phyloP scores from a whole-genome alignment of 495 filamentous ascomycete species.

The Clohesyomyces aquaticus region DNA sequence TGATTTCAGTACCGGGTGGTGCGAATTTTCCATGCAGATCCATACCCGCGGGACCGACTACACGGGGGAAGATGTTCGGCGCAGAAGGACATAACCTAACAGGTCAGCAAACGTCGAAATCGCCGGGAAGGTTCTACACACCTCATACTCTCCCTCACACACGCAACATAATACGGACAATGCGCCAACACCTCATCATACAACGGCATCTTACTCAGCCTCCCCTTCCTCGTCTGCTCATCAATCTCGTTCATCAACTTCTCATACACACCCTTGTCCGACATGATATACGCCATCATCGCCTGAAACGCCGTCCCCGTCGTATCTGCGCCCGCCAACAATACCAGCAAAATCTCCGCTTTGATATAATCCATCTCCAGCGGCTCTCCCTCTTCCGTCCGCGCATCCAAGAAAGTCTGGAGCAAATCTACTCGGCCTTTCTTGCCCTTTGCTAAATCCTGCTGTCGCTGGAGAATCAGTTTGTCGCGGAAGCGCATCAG shows the following conservation, averaged over 20 bases:
- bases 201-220: constrained; percentile 46
- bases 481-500: constrained; percentile 57
- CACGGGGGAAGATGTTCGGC: constrained; percentile 53
- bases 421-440: constrained; percentile 47
- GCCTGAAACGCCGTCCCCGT: constrained; percentile 61
- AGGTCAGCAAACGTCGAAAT: neutral
- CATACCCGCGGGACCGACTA: constrained; percentile 56
- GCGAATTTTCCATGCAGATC: constrained; percentile 57
- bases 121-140: neutral
- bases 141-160: constrained; percentile 57
- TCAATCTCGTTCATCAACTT: constrained; percentile 64
- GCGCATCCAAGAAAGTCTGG: constrained; percentile 54
- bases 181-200: constrained; percentile 48
- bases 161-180: constrained; percentile 57
- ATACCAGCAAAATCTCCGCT: constrained; percentile 58
- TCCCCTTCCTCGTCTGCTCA: constrained; percentile 42
- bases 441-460: constrained; percentile 40
- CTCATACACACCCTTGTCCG: constrained; percentile 52
- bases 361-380: constrained; percentile 57
- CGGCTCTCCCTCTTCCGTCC: constrained; percentile 53
- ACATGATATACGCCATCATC: constrained; percentile 58
- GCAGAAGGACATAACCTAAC: constrained; percentile 48
- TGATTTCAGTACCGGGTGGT: constrained; percentile 63
- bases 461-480: constrained; percentile 43
- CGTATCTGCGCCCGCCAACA: constrained; percentile 69